phyloP scores from a whole-genome alignment of 1,284 basidiomycete genomes.

The Marasmius sp. region DNA sequence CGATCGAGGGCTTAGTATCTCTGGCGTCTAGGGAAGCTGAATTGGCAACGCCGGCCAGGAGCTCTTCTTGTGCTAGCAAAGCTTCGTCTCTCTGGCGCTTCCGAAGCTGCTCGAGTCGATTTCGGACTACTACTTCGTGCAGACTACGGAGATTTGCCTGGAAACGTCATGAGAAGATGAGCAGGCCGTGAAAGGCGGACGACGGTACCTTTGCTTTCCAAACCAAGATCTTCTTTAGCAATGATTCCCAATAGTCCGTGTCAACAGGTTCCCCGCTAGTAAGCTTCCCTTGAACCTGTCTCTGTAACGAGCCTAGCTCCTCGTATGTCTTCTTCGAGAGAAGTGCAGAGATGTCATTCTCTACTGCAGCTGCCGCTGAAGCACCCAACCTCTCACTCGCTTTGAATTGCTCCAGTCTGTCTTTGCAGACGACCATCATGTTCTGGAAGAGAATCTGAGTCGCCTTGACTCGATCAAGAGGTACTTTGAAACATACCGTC shows the following conservation, averaged over 20 bases:
- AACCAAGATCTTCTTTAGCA: conserved; percentile 91
- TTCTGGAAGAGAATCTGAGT: conserved; percentile 48
- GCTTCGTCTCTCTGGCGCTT: conserved; percentile 96
- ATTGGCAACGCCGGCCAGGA: conserved; percentile 77
- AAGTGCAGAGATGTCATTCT: conserved; percentile 73
- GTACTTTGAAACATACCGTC: conserved; percentile 63
- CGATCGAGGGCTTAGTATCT: conserved; percentile 18
- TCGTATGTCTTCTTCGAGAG: conserved; percentile 82
- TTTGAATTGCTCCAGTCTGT: conserved; percentile 81
- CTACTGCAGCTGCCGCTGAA: conserved; percentile 75
- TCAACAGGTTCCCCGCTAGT: conserved; percentile 92
- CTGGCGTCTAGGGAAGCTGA: conserved; percentile 48
- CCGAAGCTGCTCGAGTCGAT: conserved; percentile 92
- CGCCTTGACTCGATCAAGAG: neutral
- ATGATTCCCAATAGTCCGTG: conserved; percentile 95
- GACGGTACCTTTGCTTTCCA: conserved; percentile 91
- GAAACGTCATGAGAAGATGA: neutral
- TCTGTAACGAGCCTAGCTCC: conserved; percentile 82
- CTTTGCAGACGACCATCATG: conserved; percentile 96
- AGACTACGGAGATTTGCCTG: conserved; percentile 89
- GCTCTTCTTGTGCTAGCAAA: conserved; percentile 86
- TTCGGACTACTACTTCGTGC: conserved; percentile 95
- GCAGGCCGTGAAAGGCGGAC: neutral
- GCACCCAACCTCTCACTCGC: conserved; percentile 57
- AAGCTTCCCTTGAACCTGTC: conserved; percentile 86